These are phyloP conservation scores for Zymoseptoria brevis DNA, from an alignment of 2,329 filamentous ascomycete genomes.

Conservation along the genomic window DNA sequence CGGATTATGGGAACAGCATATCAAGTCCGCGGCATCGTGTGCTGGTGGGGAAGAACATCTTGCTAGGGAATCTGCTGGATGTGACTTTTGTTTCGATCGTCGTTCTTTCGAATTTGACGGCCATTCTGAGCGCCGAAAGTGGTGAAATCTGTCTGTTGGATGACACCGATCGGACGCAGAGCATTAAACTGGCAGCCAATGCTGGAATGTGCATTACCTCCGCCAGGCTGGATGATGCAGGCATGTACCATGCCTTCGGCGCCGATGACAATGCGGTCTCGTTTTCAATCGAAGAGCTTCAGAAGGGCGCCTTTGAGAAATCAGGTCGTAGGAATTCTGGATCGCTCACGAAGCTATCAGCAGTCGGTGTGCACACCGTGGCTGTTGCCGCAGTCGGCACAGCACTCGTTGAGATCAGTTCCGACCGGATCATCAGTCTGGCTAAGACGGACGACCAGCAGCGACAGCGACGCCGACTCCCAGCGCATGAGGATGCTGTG, in stretches of 20 bases:
- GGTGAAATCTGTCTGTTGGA: constrained; percentile 87
- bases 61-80: constrained; percentile 75
- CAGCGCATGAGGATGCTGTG: constrained; percentile 51
- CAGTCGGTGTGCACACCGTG: constrained; percentile 22
- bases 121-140: constrained; percentile 77
- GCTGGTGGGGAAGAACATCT: constrained; percentile 75
- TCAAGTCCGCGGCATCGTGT: constrained; percentile 52
- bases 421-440: constrained; percentile 17
- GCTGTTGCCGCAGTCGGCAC: constrained; percentile 33
- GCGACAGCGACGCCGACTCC: constrained; percentile 33
- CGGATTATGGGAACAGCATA: constrained; percentile 29
- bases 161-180: constrained; percentile 63
- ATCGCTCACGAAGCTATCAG: constrained; percentile 11
- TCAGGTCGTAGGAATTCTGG: constrained; percentile 13
- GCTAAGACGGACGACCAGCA: constrained; percentile 1
- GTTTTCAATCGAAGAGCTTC: constrained; percentile 33
- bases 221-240: constrained; percentile 51
- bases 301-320: constrained; percentile 21
- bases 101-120: constrained; percentile 61
- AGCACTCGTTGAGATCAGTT: constrained; percentile 24
- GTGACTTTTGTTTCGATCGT: constrained; percentile 74
- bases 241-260: constrained; percentile 60
- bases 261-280: constrained; percentile 51
- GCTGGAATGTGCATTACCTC: constrained; percentile 62
- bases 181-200: constrained; percentile 57